phyloP scores from a whole-genome alignment of 352 stramenopile genomes.

The Plasmopara viticola region DNA sequence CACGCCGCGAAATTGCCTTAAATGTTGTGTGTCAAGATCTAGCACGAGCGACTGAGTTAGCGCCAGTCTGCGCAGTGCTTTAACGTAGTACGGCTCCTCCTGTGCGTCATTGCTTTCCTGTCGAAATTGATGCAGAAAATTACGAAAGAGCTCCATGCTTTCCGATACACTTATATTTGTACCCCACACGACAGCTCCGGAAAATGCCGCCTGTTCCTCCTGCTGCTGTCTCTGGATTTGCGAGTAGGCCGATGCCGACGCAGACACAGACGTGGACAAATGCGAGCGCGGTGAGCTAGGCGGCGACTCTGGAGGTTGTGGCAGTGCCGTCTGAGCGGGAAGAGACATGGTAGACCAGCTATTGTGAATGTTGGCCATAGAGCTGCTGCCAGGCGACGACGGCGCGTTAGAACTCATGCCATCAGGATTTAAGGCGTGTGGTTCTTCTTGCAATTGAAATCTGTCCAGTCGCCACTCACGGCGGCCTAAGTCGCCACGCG shows the following conservation, averaged over 20 bases:
- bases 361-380: slow-evolving; percentile 26
- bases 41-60: slow-evolving; percentile 82
- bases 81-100: slow-evolving; percentile 72
- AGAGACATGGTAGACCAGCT: slow-evolving; percentile 11
- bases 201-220: slow-evolving; percentile 48
- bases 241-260: slow-evolving; percentile 24
- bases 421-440: slow-evolving; percentile 11
- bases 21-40: slow-evolving; percentile 89
- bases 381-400: slow-evolving; percentile 38
- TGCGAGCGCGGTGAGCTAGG: slow-evolving; percentile 58
- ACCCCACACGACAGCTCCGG: slow-evolving; percentile 88
- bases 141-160: slow-evolving; percentile 86
- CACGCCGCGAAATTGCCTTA: slow-evolving; percentile 70
- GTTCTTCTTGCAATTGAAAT: slow-evolving; percentile 28
- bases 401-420: slow-evolving; percentile 27
- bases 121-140: slow-evolving; percentile 85
- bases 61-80: slow-evolving; percentile 64
- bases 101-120: slow-evolving; percentile 19
- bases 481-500: slow-evolving; percentile 67
- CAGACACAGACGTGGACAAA: slow-evolving; percentile 37
- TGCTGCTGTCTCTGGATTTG: slow-evolving; percentile 30
- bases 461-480: slow-evolving; percentile 69
- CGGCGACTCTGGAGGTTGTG: slow-evolving; percentile 51
- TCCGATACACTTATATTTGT: slow-evolving; percentile 92
- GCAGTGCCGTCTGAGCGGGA: slow-evolving; percentile 24